phyloP scores from a whole-genome alignment of 108 stramenopile genomes.

The Seminavis robusta region DNA sequence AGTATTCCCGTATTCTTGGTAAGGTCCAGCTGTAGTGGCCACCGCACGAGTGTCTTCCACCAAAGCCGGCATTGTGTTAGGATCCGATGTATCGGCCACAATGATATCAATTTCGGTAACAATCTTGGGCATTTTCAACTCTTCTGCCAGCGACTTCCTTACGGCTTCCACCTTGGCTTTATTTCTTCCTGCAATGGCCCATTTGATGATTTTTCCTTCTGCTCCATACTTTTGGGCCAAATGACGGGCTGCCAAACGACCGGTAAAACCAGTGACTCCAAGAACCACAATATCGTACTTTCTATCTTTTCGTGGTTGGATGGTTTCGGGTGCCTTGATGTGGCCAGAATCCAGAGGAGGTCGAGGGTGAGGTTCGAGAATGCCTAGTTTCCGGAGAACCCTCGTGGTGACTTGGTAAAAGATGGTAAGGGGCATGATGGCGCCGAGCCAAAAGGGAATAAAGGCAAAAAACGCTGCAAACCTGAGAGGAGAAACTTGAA shows the following conservation, averaged over 20 bases:
- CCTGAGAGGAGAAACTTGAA: too few species aligned
- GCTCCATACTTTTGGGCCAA: conserved; percentile 56
- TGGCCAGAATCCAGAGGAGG: conserved; percentile 15
- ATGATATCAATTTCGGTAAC: conserved; percentile 35
- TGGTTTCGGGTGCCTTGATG: conserved; percentile 21
- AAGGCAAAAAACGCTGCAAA: background rate
- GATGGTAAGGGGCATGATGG: conserved; percentile 35
- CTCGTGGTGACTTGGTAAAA: conserved; percentile 43
- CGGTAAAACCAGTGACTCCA: conserved; percentile 90
- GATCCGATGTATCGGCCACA: conserved; percentile 59
- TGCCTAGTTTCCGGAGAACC: background rate
- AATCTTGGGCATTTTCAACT: conserved; percentile 24
- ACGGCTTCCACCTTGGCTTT: conserved; percentile 44
- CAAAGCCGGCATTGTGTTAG: conserved; percentile 51
- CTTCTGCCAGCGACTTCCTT: conserved; percentile 22
- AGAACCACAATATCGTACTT: conserved; percentile 78
- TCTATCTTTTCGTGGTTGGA: conserved; percentile 34
- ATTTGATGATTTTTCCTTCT: conserved; percentile 46
- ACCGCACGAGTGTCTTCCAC: conserved; percentile 72
- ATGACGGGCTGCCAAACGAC: conserved; percentile 64
- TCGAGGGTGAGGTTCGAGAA: background rate
- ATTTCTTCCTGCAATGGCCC: conserved; percentile 82
- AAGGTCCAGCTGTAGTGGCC: conserved; percentile 90
- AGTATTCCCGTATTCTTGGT: conserved; percentile 60
- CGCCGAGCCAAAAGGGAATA: conserved; percentile 23